Evolutionary conservation across 345 rosid genomes (phyloP).

Genomic region (Acer yangbiense): DNA sequence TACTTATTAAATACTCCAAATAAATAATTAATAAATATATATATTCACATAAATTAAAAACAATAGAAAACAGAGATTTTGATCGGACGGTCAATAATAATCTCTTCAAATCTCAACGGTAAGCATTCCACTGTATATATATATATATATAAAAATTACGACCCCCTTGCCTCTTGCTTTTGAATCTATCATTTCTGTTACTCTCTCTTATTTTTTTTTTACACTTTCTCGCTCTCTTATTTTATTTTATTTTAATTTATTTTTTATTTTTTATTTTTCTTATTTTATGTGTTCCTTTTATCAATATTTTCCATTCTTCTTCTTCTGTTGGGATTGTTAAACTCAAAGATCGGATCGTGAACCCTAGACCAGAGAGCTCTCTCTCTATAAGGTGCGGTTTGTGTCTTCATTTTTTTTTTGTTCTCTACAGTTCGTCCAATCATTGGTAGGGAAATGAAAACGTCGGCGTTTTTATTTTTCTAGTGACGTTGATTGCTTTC

Average conservation of each 20-base stretch:
- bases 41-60: neutral
- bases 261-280: neutral
- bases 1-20: neutral
- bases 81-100: conserved; percentile 16
- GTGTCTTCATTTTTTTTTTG: neutral
- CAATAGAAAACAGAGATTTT: too few relatives aligned
- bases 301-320: neutral
- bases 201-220: neutral
- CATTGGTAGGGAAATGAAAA: neutral
- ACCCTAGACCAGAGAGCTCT: conserved; percentile 15
- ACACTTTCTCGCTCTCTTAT: neutral
- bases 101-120: conserved; percentile 16
- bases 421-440: neutral
- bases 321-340: conserved; percentile 21
- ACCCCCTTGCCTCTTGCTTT: neutral
- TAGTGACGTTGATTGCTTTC: neutral
- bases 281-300: neutral
- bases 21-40: neutral
- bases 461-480: neutral
- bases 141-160: neutral
- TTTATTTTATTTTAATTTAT: too few relatives aligned
- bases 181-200: neutral
- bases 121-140: neutral
- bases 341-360: conserved; percentile 36
- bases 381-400: neutral